Evolutionary conservation across 768 basidiomycete species (phyloP).

Genomic region (Macrolepiota dolichaula): DNA sequence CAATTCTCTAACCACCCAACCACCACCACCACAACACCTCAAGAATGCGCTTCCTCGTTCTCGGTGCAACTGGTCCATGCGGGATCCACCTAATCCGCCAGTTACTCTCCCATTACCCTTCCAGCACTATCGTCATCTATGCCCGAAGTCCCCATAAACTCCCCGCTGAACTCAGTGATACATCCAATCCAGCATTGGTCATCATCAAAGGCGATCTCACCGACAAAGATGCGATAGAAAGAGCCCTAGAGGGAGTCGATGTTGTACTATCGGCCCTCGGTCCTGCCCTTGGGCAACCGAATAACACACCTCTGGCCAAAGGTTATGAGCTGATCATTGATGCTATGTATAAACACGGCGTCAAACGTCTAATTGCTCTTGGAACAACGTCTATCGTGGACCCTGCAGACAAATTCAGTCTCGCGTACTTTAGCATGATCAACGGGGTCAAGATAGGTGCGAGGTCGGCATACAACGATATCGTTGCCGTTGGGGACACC

Average conservation of each 20-base stretch:
- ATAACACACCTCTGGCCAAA: conserved; percentile 56
- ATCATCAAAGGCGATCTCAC: conserved; percentile 55
- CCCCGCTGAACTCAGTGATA: conserved; percentile 42
- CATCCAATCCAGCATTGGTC: conserved; percentile 35
- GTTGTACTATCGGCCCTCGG: conserved; percentile 69
- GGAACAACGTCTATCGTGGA: conserved; percentile 67
- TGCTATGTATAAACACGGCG: conserved; percentile 46
- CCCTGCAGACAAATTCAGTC: conserved; percentile 52
- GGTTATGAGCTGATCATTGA: conserved; percentile 56
- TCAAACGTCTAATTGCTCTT: conserved; percentile 62
- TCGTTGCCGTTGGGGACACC: conserved; percentile 59
- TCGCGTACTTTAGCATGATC: conserved; percentile 42
- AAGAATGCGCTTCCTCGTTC: conserved; percentile 48
- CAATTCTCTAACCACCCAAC: not conserved
- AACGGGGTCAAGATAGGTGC: conserved; percentile 40
- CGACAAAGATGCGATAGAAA: conserved; percentile 44
- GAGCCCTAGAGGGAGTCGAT: conserved; percentile 54
- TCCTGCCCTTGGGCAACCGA: conserved; percentile 41
- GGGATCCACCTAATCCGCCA: conserved; percentile 59
- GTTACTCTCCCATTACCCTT: conserved; percentile 37
- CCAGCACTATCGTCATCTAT: conserved; percentile 50
- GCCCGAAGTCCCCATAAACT: conserved; percentile 65
- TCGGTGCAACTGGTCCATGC: conserved; percentile 67
- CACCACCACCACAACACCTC: not conserved
- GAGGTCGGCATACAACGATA: conserved; percentile 59